Conservation (phyloP, 208 protist genomes). For the Trichomonas gallinae region DNA sequence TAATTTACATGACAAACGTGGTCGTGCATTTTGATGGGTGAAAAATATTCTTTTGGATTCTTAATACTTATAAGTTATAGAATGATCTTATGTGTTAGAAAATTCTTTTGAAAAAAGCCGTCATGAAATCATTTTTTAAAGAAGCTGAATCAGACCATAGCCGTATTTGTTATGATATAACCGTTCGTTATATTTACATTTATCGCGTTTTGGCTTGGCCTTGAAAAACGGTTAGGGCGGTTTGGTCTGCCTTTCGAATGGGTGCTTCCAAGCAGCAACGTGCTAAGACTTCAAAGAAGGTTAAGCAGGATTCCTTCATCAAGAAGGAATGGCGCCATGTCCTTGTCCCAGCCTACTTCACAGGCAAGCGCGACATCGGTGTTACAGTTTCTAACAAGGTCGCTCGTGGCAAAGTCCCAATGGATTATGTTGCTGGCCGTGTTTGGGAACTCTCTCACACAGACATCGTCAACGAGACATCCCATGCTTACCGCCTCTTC, state of each 20-base stretch:
- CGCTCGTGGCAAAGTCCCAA: background rate
- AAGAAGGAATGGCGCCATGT: slow-evolving; percentile 24
- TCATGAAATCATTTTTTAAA: no score
- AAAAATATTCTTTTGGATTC: no score
- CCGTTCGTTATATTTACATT: no score
- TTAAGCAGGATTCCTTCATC: slow-evolving; percentile 22
- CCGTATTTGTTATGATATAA: no score
- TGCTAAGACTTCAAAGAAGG: background rate
- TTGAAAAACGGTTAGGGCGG: background rate
- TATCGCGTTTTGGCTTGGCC: no score
- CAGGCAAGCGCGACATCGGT: slow-evolving; percentile 15
- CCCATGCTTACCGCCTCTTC: background rate
- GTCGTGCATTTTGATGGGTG: no score
- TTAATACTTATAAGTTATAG: no score
- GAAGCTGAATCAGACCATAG: no score
- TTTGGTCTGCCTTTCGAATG: background rate
- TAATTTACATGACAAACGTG: no score
- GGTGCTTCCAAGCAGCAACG: background rate
- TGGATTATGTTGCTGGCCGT: background rate
- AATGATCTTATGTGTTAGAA: no score
- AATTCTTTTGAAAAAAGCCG: no score
- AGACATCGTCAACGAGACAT: background rate
- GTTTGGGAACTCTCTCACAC: background rate
- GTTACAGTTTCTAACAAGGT: background rate
- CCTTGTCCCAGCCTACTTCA: background rate